A percentile compares a stretch with the other conserved stretches of the same genome.
These are phyloP conservation scores for Saccharomycopsis selenospora DNA, from an alignment of 805 yeast genomes.

Conservation along the genomic window DNA sequence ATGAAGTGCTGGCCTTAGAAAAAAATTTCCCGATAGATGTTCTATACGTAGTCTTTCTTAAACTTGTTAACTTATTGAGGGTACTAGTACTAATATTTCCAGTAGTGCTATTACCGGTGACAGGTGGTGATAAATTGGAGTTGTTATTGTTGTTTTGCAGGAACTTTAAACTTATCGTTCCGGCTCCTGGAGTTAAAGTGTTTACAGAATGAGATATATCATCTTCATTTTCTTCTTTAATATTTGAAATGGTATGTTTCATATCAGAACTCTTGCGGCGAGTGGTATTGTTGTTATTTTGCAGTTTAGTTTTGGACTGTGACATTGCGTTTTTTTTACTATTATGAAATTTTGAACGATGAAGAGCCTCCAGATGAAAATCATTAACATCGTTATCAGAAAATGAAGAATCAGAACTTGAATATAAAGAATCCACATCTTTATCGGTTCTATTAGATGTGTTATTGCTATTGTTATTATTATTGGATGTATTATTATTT, in stretches of 20 bases:
- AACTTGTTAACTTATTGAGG: conserved; percentile 13
- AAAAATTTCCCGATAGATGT: conserved; percentile 19
- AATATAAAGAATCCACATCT: no score
- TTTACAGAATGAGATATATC: conserved; percentile 6
- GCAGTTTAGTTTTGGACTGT: no score
- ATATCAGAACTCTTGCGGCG: background rate
- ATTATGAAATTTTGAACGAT: no score
- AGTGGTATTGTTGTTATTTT: background rate
- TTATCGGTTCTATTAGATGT: no score
- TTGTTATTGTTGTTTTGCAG: background rate
- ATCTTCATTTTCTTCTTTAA: conserved; percentile 18
- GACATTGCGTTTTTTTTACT: no score
- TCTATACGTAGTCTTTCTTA: conserved; percentile 14
- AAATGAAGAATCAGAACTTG: no score
- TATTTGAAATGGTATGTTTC: conserved; percentile 14
- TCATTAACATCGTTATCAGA: no score
- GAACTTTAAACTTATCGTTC: background rate
- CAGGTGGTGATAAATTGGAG: conserved; percentile 5
- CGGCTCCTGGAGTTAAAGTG: conserved; percentile 1
- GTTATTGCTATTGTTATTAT: background rate
- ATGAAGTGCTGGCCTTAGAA: conserved; percentile 5
- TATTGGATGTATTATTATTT: background rate
- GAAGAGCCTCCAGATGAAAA: no score
- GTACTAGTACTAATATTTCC: conserved; percentile 1
- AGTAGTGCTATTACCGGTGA: background rate